These are phyloP conservation scores for Scolecobasidium constrictum DNA, from an alignment of 2,329 filamentous ascomycete species.

Conservation along the genomic window DNA sequence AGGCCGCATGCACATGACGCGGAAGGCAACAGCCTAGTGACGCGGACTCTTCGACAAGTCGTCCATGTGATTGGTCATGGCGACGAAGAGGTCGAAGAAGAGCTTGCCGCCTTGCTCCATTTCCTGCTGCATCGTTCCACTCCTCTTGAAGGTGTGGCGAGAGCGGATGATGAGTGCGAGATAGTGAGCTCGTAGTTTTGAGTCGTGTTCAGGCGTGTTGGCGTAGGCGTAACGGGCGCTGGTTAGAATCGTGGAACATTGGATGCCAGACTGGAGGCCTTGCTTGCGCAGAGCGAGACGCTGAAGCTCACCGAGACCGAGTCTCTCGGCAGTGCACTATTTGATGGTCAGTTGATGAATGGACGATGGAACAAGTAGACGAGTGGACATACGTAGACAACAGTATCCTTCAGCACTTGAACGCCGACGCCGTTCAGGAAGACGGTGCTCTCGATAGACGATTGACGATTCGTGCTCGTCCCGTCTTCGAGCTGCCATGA, in stretches of 20 bases:
- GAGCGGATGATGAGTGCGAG: slow-evolving; percentile 85
- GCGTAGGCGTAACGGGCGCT: slow-evolving; percentile 85
- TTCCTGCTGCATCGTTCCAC: slow-evolving; percentile 90
- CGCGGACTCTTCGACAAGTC: slow-evolving; percentile 5
- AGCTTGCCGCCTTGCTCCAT: slow-evolving; percentile 82
- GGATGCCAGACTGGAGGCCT: slow-evolving; percentile 73
- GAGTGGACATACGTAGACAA: slow-evolving; percentile 55
- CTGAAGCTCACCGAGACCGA: slow-evolving; percentile 75
- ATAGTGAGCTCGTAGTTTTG: slow-evolving; percentile 83
- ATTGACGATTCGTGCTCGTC: slow-evolving; percentile 35
- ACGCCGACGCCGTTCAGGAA: slow-evolving; percentile 54
- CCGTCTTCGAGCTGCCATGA: slow-evolving; percentile 71
- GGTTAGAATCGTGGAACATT: slow-evolving; percentile 72
- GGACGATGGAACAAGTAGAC: neutral
- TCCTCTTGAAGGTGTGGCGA: slow-evolving; percentile 80
- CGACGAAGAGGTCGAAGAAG: slow-evolving; percentile 91
- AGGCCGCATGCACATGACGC: too few species aligned
- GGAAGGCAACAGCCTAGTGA: neutral
- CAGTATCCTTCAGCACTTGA: slow-evolving; percentile 73
- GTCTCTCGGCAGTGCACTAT: slow-evolving; percentile 69
- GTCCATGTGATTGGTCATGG: slow-evolving; percentile 79
- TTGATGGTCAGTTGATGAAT: slow-evolving; percentile 11
- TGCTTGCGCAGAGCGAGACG: slow-evolving; percentile 78
- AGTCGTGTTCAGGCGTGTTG: slow-evolving; percentile 81
- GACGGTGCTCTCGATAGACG: slow-evolving; percentile 27